Base-by-base conservation (phyloP, 1,139 yeast genomes). In the Blastobotrys serpentis region DNA sequence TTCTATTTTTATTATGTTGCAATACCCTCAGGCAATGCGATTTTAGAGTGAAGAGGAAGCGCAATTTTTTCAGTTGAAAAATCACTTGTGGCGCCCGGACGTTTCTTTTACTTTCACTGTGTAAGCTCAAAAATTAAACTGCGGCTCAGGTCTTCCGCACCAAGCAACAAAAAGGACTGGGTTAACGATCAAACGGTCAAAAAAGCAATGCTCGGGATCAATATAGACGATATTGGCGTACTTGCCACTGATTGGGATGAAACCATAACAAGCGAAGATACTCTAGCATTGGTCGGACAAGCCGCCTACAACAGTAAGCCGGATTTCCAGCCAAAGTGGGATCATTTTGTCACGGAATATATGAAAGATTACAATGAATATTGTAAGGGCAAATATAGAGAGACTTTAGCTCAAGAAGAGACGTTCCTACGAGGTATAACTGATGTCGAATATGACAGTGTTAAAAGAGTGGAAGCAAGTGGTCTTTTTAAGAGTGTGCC, bases 231-330 rank as follows among this genome's bases (percentile, higher is more conserved):
- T 11, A 38, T 47, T 16, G 44, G 38, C 14, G 44, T 50, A 21
- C 48, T 79, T 14, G 69, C 79, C 0, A 60, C 77, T 2, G 92
- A 84, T 59, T 84, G 86, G 83, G 92, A 84, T 61, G 90, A 83
- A 50, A 84, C 90, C 0, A 71, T 81, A 22, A 82, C 90, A 0
- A 55, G 60, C 6, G 56, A 63, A 13, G 90, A 84, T 61, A 82
- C 90, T 0, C 76, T 82, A 37, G 62, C 63, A 19, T 59, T 75
- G 4, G 70, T 82, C 2, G 81, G 83, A 2, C 68, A 72, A 25
- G 73, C 81, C 0, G 81, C 84, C 0, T 78, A 78, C 52, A 37
- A 44, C 2, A 57, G 60, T 18, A 71, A 74, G 43, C 75, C 75
- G 1, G 58, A 59, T 2, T 66, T 67, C 47, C 56, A 61, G 3